Evolutionary conservation across 2,329 filamentous ascomycete genomes (phyloP).

Genomic region (Sordariomycetes sp.): DNA sequence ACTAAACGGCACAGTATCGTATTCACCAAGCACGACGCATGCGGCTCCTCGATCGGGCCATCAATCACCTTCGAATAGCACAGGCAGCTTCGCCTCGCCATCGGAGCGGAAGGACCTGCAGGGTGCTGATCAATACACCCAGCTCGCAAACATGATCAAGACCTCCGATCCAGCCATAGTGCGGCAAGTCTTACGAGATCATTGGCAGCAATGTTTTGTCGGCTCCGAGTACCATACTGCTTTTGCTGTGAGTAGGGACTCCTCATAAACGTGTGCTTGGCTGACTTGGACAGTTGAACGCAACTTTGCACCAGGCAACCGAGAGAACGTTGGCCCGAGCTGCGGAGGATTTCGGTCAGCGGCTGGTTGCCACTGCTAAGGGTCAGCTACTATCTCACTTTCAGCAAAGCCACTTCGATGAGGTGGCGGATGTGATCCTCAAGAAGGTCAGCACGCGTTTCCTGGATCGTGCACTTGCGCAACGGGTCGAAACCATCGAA

Average conservation of each 20-base stretch:
- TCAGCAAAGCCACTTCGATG: constrained; percentile 31
- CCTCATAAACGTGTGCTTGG: constrained; percentile 11
- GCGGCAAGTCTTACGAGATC: constrained; percentile 37
- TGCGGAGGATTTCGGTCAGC: constrained; percentile 35
- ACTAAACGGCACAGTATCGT: too few species aligned
- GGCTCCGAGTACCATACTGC: constrained; percentile 43
- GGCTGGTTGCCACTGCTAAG: constrained; percentile 29
- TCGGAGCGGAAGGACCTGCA: background rate
- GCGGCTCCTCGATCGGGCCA: too few species aligned
- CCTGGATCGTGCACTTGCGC: constrained; percentile 42
- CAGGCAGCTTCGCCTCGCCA: background rate
- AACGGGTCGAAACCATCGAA: constrained; percentile 42
- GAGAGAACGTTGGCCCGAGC: constrained; percentile 24
- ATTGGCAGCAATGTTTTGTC: constrained; percentile 38
- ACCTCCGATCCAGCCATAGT: constrained; percentile 33
- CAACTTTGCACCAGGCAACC: constrained; percentile 34
- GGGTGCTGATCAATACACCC: constrained; percentile 10
- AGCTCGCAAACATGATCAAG: constrained; percentile 20
- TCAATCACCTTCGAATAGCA: too few species aligned
- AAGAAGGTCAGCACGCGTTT: constrained; percentile 37
- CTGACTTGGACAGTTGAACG: constrained; percentile 33
- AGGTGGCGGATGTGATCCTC: constrained; percentile 32
- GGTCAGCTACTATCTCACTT: constrained; percentile 32
- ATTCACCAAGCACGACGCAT: too few species aligned
- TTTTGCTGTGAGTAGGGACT: constrained; percentile 19